Conservation (phyloP, 176 grass and related monocot genomes). For the Phyllostachys edulis region DNA sequence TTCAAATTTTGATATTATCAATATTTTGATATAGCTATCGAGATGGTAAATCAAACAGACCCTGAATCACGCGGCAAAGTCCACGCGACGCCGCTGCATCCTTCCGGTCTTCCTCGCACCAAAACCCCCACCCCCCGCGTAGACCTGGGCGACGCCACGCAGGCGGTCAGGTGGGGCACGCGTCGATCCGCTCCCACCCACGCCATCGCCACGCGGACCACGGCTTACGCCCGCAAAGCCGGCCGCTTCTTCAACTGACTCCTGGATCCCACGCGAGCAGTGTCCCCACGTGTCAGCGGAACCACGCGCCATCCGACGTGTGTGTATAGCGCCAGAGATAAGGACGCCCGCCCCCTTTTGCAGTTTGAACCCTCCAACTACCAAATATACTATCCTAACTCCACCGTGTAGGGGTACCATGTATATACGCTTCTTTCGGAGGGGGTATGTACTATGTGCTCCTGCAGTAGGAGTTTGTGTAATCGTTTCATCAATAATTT, state of each 20-base stretch:
- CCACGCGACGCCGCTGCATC: background rate
- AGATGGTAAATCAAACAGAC: too few species aligned
- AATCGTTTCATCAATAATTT: background rate
- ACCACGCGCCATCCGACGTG: background rate
- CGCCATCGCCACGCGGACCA: background rate
- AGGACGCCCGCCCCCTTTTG: background rate
- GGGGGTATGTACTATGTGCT: background rate
- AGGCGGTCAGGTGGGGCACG: background rate
- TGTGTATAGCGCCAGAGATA: background rate
- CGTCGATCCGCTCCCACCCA: background rate
- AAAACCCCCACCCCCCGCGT: background rate
- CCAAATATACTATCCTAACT: background rate
- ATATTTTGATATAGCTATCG: too few species aligned
- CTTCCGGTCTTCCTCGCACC: background rate
- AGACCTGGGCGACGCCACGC: background rate
- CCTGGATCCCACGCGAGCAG: background rate
- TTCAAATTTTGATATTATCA: too few species aligned
- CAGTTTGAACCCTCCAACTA: background rate
- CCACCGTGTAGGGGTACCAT: background rate
- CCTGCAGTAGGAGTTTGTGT: background rate
- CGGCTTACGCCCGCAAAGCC: background rate
- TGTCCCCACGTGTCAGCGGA: background rate
- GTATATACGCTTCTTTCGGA: background rate
- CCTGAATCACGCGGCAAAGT: background rate
- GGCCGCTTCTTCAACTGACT: background rate